phyloP scores from a whole-genome alignment of 148 eudicot genomes.

The Chenopodium suecicum region DNA sequence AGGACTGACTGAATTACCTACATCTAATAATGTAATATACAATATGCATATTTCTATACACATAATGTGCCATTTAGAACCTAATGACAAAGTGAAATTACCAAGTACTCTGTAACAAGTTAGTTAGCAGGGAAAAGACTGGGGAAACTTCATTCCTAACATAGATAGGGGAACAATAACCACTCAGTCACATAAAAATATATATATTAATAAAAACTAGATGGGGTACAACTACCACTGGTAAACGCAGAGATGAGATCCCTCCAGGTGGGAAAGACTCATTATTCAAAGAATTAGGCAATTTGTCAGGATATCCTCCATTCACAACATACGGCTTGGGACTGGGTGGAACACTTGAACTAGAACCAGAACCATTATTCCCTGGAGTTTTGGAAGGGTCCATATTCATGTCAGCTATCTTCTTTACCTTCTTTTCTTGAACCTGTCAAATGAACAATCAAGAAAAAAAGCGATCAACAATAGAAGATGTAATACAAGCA shows the following conservation, averaged over 20 bases:
- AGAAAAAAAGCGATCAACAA: constrained; percentile 23
- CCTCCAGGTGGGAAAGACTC: constrained; percentile 47
- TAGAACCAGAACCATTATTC: constrained; percentile 53
- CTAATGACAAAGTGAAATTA: neutral
- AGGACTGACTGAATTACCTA: neutral
- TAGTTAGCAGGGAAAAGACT: neutral
- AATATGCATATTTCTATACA: neutral
- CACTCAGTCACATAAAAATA: neutral
- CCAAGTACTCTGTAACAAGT: neutral
- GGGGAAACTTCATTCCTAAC: neutral
- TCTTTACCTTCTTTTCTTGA: constrained; percentile 79
- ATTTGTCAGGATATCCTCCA: constrained; percentile 49
- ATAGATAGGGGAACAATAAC: neutral
- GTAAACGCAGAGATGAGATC: constrained; percentile 55
- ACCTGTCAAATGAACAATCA: constrained; percentile 41
- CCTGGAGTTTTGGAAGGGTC: constrained; percentile 50
- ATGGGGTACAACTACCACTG: constrained; percentile 66
- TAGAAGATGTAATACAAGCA: neutral
- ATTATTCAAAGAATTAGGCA: constrained; percentile 34
- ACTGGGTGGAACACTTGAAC: constrained; percentile 44
- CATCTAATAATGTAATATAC: neutral
- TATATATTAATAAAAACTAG: constrained; percentile 4
- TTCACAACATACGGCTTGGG: constrained; percentile 43
- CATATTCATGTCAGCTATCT: constrained; percentile 60
- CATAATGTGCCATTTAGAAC: neutral